Evolutionary conservation across 352 stramenopile species (phyloP).

Genomic region (Sclerospora graminicola): DNA sequence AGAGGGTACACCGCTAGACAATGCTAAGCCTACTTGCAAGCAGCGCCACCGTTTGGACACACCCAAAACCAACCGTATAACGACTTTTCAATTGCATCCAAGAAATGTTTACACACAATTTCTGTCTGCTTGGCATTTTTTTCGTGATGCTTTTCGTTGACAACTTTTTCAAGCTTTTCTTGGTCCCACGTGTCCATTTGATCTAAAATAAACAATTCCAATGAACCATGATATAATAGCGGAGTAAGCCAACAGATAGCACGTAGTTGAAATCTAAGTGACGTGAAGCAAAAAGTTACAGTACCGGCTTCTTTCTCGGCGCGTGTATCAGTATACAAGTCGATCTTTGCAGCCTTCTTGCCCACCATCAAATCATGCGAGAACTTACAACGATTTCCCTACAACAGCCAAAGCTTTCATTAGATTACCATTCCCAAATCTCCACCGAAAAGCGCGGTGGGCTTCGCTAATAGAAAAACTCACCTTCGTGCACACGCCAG

Average conservation of each 20-base stretch:
- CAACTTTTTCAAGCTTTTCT: conserved; percentile 80
- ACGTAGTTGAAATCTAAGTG: no score
- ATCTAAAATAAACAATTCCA: conserved; percentile 23
- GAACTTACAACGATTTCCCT: conserved; percentile 85
- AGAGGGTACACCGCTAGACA: not conserved
- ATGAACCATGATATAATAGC: not conserved
- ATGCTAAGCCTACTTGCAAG: conserved; percentile 48
- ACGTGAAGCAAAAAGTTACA: not conserved
- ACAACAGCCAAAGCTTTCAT: not conserved
- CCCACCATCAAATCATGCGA: conserved; percentile 82
- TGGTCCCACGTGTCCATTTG: conserved; percentile 84
- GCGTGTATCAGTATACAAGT: conserved; percentile 81
- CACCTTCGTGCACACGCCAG: conserved; percentile 79
- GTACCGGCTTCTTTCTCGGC: conserved; percentile 47
- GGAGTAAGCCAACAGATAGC: not conserved
- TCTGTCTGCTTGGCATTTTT: conserved; percentile 77
- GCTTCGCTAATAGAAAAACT: no score
- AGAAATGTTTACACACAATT: conserved; percentile 86
- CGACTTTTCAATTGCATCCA: conserved; percentile 86
- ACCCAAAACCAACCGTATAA: conserved; percentile 89
- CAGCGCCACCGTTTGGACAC: conserved; percentile 74
- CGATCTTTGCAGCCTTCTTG: conserved; percentile 84
- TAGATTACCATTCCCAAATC: no score
- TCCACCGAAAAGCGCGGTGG: no score
- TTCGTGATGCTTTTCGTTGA: conserved; percentile 77